phyloP scores from a whole-genome alignment of 345 rosid genomes.

The Physaria fendleri region DNA sequence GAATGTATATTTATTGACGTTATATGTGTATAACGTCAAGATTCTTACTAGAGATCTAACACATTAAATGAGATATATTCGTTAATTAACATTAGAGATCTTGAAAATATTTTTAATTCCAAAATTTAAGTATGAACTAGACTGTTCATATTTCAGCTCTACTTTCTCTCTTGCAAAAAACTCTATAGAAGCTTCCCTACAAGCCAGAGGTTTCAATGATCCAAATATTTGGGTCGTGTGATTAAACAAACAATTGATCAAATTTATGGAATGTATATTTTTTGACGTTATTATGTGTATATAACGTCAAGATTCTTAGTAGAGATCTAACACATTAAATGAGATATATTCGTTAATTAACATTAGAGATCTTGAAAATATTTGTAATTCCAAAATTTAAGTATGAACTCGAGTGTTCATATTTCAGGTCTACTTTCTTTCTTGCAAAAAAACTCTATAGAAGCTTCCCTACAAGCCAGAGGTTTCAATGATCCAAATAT shows the following conservation, averaged over 20 bases:
- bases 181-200: too few species aligned
- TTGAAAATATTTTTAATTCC: slow-evolving; percentile 1
- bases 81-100: neutral
- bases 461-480: too few species aligned
- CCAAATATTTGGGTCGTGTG: neutral
- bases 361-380: neutral
- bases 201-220: too few species aligned
- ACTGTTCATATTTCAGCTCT: too few species aligned
- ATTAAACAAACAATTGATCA: neutral
- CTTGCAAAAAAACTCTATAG: too few species aligned
- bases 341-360: neutral
- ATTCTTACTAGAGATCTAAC: neutral
- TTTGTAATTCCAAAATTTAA: neutral
- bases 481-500: too few species aligned
- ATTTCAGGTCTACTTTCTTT: too few species aligned
- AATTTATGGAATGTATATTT: neutral
- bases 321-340: neutral
- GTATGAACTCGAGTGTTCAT: too few species aligned
- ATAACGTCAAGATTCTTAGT: neutral
- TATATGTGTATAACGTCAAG: neutral
- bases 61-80: slow-evolving; percentile 1
- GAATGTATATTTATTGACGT: neutral
- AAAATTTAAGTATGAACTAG: too few species aligned
- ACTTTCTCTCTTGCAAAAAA: too few species aligned
- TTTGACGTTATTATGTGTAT: neutral